These are phyloP conservation scores for Pseudopyrenochaeta lycopersici DNA, from an alignment of 2,329 filamentous ascomycete genomes.

Conservation along the genomic window DNA sequence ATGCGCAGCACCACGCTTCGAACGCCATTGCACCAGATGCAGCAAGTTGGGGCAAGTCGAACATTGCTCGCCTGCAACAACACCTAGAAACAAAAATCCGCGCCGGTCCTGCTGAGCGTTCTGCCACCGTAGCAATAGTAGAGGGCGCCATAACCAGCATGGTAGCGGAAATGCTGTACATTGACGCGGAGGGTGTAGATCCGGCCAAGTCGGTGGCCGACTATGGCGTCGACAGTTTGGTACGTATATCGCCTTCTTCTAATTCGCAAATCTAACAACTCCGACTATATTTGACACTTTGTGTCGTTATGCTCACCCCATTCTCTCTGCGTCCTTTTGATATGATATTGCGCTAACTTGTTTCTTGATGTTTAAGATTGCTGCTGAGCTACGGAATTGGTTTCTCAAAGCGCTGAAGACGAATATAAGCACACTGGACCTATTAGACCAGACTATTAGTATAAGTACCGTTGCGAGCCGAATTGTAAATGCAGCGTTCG, in stretches of 20 bases:
- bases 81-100: not conserved
- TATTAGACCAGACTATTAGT: not conserved
- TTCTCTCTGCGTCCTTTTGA: no score
- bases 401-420: not conserved
- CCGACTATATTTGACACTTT: no score
- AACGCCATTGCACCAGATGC: not conserved
- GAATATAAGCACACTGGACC: not conserved
- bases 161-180: not conserved
- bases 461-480: not conserved
- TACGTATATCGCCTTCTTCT: no score
- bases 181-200: not conserved
- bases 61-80: not conserved
- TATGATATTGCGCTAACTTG: no score
- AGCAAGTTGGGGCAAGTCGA: not conserved
- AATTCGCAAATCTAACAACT: no score
- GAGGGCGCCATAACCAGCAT: not conserved
- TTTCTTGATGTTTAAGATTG: no score
- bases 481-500: not conserved
- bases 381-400: not conserved
- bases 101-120: not conserved
- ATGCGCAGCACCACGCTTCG: not conserved
- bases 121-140: not conserved
- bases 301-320: no score
- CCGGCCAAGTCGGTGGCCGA: not conserved
- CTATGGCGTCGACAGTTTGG: constrained; percentile 1